Evolutionary conservation across 768 basidiomycete species (phyloP).

Genomic region (Panaeolus cyanescens): DNA sequence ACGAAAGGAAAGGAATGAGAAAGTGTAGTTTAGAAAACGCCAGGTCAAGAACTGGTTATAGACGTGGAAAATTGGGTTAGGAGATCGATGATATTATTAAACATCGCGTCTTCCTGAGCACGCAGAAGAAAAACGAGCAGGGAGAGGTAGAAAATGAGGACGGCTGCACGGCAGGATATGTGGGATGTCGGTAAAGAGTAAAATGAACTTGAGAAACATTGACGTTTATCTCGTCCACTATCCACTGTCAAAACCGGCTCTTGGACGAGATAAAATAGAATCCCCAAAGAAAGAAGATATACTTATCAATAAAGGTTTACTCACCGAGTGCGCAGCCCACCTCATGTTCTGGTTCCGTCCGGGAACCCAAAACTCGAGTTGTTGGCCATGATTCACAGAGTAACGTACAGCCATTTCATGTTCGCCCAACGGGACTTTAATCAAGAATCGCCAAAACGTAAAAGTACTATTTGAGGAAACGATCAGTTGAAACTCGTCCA

Average conservation of each 20-base stretch:
- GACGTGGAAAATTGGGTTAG: constrained; percentile 2
- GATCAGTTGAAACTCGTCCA: neutral
- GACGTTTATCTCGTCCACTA: neutral
- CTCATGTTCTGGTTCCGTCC: constrained; percentile 82
- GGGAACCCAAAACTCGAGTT: constrained; percentile 83
- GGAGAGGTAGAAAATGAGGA: constrained; percentile 2
- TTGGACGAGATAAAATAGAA: constrained; percentile 2
- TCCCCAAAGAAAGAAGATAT: constrained; percentile 1
- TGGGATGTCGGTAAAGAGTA: neutral
- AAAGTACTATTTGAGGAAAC: constrained; percentile 55
- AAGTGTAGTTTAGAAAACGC: neutral
- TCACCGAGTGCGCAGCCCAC: constrained; percentile 86
- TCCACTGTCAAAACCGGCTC: constrained; percentile 3
- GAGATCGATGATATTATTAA: neutral
- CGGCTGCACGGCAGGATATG: neutral
- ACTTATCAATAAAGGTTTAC: constrained; percentile 21
- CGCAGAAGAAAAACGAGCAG: neutral
- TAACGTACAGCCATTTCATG: constrained; percentile 81
- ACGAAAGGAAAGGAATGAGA: neutral
- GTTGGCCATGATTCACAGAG: constrained; percentile 77
- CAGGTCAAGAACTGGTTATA: neutral
- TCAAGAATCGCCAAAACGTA: constrained; percentile 93
- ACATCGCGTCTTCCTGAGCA: neutral
- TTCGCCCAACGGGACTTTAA: constrained; percentile 73
- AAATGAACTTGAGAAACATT: neutral